phyloP scores from a whole-genome alignment of 495 filamentous ascomycete species.

The Penicillium alfredii region DNA sequence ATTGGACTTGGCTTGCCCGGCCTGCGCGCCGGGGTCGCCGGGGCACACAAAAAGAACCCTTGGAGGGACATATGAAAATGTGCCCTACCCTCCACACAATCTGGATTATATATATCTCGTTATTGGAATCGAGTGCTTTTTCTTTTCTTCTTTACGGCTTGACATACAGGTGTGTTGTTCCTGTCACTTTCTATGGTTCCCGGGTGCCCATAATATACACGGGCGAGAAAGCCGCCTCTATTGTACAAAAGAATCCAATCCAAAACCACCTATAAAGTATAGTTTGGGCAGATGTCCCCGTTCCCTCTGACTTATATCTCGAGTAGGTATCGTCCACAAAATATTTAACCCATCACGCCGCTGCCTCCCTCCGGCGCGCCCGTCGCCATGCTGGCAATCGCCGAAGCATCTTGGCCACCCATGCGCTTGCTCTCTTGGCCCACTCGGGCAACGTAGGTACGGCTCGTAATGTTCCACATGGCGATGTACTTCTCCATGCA shows the following conservation, averaged over 20 bases:
- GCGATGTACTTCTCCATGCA: conserved; percentile 99
- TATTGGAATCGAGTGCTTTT: conserved; percentile 24
- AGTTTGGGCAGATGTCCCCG: no score
- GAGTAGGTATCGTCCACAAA: not conserved
- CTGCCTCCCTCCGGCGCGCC: conserved; percentile 13
- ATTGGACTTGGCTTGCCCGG: conserved; percentile 10
- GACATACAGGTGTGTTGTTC: conserved; percentile 24
- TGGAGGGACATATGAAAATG: no score
- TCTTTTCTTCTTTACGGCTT: conserved; percentile 14
- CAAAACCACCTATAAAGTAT: no score
- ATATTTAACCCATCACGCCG: conserved; percentile 9
- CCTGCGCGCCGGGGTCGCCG: conserved; percentile 11
- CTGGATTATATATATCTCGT: conserved; percentile 14
- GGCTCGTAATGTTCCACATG: conserved; percentile 81
- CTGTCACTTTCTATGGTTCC: no score
- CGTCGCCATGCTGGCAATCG: conserved; percentile 25
- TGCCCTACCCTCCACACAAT: no score
- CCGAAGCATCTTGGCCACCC: conserved; percentile 22
- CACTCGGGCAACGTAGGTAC: conserved; percentile 67
- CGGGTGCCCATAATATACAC: conserved; percentile 29
- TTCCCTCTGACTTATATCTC: not conserved
- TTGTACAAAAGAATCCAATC: no score
- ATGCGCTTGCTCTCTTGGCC: conserved; percentile 51
- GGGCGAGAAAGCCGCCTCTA: conserved; percentile 22
- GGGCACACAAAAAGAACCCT: no score